Conservation (phyloP, 805 yeast genomes). For the Wilhelminamyces savonicus region DNA sequence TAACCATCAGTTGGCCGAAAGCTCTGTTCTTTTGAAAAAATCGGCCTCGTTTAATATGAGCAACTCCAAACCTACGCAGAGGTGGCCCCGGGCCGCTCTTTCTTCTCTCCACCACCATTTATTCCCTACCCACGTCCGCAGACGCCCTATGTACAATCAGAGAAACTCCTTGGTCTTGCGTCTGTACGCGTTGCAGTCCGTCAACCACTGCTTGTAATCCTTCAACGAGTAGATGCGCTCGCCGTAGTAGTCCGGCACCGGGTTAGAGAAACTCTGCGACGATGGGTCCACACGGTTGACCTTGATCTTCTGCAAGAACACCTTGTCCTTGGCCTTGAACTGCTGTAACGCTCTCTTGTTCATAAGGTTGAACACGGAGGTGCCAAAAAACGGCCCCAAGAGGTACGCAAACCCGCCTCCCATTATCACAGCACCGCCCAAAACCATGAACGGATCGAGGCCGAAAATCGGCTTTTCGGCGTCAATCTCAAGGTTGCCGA, state of each 20-base stretch:
- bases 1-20: too few species aligned
- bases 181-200: slow-evolving; percentile 88
- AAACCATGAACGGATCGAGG: slow-evolving; percentile 79
- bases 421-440: slow-evolving; percentile 65
- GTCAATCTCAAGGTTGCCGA: slow-evolving; percentile 80
- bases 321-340: slow-evolving; percentile 59
- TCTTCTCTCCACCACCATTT: too few species aligned
- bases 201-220: slow-evolving; percentile 90
- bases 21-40: too few species aligned
- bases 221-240: slow-evolving; percentile 84
- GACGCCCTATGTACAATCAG: too few species aligned
- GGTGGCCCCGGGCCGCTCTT: too few species aligned
- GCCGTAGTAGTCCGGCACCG: slow-evolving; percentile 98
- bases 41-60: too few species aligned
- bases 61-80: too few species aligned
- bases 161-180: slow-evolving; percentile 75
- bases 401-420: slow-evolving; percentile 76
- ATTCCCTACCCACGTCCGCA: too few species aligned
- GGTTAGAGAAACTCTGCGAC: slow-evolving; percentile 83
- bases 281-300: slow-evolving; percentile 88
- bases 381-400: slow-evolving; percentile 78
- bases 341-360: slow-evolving; percentile 40
- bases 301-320: slow-evolving; percentile 68
- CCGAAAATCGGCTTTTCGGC: slow-evolving; percentile 83
- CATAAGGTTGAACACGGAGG: slow-evolving; percentile 54